phyloP scores from a whole-genome alignment of 352 stramenopile genomes.

The Phytophthora chlamydospora region DNA sequence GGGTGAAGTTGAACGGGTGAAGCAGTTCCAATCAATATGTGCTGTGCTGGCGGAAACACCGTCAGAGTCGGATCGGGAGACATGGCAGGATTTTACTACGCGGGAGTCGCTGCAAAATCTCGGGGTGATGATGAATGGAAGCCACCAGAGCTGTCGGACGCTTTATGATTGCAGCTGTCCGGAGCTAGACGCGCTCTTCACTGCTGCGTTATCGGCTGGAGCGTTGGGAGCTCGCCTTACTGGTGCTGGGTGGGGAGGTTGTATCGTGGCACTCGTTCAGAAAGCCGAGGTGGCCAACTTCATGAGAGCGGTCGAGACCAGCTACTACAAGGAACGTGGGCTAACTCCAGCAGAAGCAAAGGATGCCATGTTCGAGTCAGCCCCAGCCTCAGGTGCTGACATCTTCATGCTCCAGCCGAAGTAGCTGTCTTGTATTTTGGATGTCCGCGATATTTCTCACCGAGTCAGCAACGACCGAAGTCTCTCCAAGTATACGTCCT shows the following conservation, averaged over 20 bases:
- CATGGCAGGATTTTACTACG: neutral
- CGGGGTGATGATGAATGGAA: slow-evolving; percentile 71
- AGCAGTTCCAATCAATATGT: slow-evolving; percentile 47
- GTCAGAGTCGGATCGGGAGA: neutral
- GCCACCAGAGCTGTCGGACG: slow-evolving; percentile 64
- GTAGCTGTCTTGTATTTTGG: slow-evolving; percentile 1
- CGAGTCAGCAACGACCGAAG: slow-evolving; percentile 43
- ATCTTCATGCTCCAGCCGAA: slow-evolving; percentile 26
- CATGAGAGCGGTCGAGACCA: slow-evolving; percentile 38
- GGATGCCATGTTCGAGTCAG: slow-evolving; percentile 44
- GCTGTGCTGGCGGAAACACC: slow-evolving; percentile 12
- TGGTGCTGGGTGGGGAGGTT: slow-evolving; percentile 87
- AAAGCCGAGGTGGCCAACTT: slow-evolving; percentile 44
- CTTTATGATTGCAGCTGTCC: slow-evolving; percentile 83
- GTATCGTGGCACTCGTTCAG: slow-evolving; percentile 62
- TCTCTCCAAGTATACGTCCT: slow-evolving; percentile 72
- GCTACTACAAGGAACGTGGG: slow-evolving; percentile 42
- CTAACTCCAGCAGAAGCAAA: slow-evolving; percentile 13
- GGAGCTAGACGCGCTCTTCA: slow-evolving; percentile 75
- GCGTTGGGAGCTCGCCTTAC: slow-evolving; percentile 77
- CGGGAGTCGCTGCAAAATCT: slow-evolving; percentile 35
- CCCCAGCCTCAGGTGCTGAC: slow-evolving; percentile 33
- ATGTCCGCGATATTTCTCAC: slow-evolving; percentile 10
- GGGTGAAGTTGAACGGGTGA: slow-evolving; percentile 67
- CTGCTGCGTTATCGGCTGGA: slow-evolving; percentile 41